A percentile compares a stretch with the other conserved stretches of the same genome.
Conservation (phyloP, 129 eudicot genomes). For the Logfia minima region DNA sequence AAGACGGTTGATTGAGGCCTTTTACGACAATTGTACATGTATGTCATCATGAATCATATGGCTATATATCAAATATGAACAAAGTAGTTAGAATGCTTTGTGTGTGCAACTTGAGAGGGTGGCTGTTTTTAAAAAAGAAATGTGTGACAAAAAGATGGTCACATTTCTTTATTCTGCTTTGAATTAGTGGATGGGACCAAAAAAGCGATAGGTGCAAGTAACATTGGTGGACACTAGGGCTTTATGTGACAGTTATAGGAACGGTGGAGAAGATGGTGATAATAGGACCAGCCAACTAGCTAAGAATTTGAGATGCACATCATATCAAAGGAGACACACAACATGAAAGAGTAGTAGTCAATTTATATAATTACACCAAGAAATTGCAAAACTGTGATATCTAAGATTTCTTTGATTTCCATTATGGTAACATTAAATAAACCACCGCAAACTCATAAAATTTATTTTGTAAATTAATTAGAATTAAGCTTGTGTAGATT, state of each 20-base stretch:
- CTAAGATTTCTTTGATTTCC: neutral
- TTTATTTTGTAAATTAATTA: neutral
- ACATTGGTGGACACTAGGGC: conserved; percentile 28
- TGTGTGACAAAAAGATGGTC: conserved; percentile 11
- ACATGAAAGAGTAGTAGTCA: conserved; percentile 20
- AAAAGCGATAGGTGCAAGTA: conserved; percentile 24
- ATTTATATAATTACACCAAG: conserved; percentile 2
- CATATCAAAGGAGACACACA: conserved; percentile 20
- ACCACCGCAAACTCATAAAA: neutral
- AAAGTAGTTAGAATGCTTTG: conserved; percentile 20
- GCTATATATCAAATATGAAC: conserved; percentile 18
- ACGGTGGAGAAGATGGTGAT: conserved; percentile 31
- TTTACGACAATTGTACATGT: neutral
- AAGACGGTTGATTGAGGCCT: neutral
- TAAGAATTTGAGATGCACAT: conserved; percentile 19
- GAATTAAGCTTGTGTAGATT: conserved; percentile 2
- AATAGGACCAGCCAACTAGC: conserved; percentile 35
- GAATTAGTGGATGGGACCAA: conserved; percentile 31
- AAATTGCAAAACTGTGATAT: neutral
- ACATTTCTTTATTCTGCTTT: conserved; percentile 19
- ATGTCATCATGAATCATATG: neutral
- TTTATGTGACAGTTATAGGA: conserved; percentile 21
- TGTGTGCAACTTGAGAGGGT: conserved; percentile 17
- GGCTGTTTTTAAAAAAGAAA: conserved; percentile 9
- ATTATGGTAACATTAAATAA: neutral